Evolutionary conservation across 257 asterid species (phyloP).

Genomic region (Solanum ahanhuiri): DNA sequence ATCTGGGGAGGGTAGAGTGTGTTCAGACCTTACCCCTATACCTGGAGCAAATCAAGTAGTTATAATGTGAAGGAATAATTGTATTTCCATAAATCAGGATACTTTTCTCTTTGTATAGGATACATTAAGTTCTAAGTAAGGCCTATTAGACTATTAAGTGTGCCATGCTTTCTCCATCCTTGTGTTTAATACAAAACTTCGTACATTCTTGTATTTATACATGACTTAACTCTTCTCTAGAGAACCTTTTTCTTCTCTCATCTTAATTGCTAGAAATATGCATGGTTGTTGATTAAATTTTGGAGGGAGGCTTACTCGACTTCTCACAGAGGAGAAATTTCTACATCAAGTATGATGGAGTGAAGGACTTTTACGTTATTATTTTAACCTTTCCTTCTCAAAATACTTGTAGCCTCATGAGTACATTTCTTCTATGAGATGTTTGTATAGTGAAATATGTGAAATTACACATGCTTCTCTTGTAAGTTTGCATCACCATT

Average conservation of each 20-base stretch:
- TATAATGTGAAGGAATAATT: neutral
- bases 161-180: neutral
- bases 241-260: neutral
- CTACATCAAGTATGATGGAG: neutral
- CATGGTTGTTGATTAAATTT: neutral
- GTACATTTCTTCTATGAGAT: neutral
- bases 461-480: neutral
- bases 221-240: neutral
- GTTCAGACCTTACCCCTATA: accelerated
- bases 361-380: neutral
- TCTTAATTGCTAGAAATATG: neutral
- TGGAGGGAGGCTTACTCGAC: neutral
- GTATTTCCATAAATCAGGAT: neutral
- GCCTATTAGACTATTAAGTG: neutral
- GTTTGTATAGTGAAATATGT: neutral
- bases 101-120: neutral
- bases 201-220: neutral
- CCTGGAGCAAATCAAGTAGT: neutral
- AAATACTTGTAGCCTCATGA: neutral
- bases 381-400: neutral
- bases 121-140: neutral
- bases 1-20: neutral
- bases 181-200: neutral
- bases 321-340: neutral
- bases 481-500: neutral